Conservation (phyloP, 2,329 filamentous ascomycete genomes). For the Fusarium sp. region DNA sequence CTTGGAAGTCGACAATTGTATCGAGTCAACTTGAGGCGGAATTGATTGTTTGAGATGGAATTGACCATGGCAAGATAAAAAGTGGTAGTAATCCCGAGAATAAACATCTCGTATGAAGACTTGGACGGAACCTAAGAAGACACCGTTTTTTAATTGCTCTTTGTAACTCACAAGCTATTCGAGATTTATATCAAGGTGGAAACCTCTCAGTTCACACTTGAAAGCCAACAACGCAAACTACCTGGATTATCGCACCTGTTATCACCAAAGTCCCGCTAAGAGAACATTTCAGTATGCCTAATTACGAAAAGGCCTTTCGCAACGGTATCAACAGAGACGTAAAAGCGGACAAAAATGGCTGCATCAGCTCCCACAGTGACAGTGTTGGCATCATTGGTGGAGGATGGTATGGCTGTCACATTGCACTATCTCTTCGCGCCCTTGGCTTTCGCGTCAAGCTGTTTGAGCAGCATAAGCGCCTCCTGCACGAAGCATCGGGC, state of each 20-base stretch:
- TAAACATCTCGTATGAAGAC: not conserved
- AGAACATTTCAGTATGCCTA: not conserved
- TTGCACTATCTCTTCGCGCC: not conserved
- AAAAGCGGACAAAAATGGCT: not conserved
- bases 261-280: no score
- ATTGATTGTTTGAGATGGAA: no score
- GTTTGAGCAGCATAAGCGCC: constrained; percentile 9
- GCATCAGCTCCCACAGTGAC: not conserved
- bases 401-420: constrained; percentile 16
- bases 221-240: not conserved
- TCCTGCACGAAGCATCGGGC: constrained; percentile 13
- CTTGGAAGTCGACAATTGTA: not conserved
- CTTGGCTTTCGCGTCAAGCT: constrained; percentile 2
- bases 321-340: not conserved
- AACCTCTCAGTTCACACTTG: no score
- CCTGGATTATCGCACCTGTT: not conserved
- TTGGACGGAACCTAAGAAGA: no score
- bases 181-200: not conserved
- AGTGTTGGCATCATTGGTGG: constrained; percentile 6
- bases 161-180: no score
- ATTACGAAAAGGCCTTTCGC: not conserved
- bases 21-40: not conserved
- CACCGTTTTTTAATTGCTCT: no score
- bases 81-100: not conserved
- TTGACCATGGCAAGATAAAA: not conserved